Percentiles rank a stretch among this genome's conserved stretches.
Evolutionary conservation across 768 basidiomycete genomes (phyloP).

Genomic region (Lentinus tigrinus): DNA sequence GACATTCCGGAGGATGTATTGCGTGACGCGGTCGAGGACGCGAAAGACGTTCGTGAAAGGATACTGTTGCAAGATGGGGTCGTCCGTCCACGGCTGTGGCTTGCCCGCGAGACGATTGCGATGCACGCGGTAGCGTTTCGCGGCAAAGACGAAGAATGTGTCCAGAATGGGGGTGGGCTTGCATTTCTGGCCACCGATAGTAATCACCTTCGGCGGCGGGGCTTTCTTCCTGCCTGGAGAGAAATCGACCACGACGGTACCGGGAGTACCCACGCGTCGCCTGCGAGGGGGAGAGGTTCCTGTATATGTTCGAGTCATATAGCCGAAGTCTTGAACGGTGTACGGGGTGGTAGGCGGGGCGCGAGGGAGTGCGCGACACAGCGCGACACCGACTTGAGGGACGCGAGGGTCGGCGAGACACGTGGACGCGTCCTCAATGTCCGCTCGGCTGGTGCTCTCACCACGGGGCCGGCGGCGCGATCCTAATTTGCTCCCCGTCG

Average conservation of each 20-base stretch:
- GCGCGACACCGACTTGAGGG: too few relatives aligned
- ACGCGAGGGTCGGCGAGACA: too few relatives aligned
- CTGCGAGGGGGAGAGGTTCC: background rate
- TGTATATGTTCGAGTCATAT: slow-evolving; percentile 4
- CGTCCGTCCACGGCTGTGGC: slow-evolving; percentile 56
- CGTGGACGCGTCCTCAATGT: too few relatives aligned
- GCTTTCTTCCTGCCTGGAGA: slow-evolving; percentile 1
- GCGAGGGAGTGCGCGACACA: background rate
- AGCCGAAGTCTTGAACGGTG: background rate
- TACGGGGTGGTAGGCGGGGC: background rate
- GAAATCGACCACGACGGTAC: slow-evolving; percentile 3
- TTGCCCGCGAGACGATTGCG: slow-evolving; percentile 28
- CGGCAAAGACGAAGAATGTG: slow-evolving; percentile 31
- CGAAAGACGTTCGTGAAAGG: slow-evolving; percentile 77
- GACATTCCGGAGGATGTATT: slow-evolving; percentile 68
- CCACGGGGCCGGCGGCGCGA: too few relatives aligned
- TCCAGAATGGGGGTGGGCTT: slow-evolving; percentile 27
- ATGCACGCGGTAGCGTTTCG: slow-evolving; percentile 31
- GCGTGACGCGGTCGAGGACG: slow-evolving; percentile 66
- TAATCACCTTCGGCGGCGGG: slow-evolving; percentile 11
- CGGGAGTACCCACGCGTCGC: background rate
- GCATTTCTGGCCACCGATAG: slow-evolving; percentile 25
- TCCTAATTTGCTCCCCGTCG: too few relatives aligned
- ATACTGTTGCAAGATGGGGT: slow-evolving; percentile 52
- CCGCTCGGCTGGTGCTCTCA: too few relatives aligned